Evolutionary conservation across 306 rosid species (phyloP), one percentile per base, ranked within the genome.

Genomic region (Glycine soja): DNA sequence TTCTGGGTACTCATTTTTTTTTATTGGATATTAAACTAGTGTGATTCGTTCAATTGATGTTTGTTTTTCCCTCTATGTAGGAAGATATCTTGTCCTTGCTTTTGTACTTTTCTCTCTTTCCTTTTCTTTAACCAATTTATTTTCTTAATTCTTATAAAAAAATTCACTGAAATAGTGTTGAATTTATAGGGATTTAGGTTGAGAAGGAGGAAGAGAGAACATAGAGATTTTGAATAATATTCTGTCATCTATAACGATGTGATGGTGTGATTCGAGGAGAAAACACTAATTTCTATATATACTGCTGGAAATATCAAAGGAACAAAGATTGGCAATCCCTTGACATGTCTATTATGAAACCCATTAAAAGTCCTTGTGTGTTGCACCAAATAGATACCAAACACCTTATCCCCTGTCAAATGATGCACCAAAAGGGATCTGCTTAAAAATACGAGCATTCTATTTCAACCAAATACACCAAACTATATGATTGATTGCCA

Each of bases 11-110:
- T 24, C 32, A 18, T 18, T 53, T 74, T 74, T 57, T 66, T 47
- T 4, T 59, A 36, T 36, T 82, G 59, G 74, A 19, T 40, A 59
- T 50, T 62, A 61, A 72, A 59, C 42, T 76, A 7, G 73, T 14
- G 7, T 57, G 43, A 16, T 68, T 69, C 1, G 48, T 9, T 75
- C 77, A 57, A 57, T 48, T 40, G 65, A 58, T 75, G 52, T 24
- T 1, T 40, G 18, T 18, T 13, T 45, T 14, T 2, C 59, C 56
- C 34, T 12, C 19, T 12, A 6, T 62, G 18, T 58, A 16, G 58
- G 83, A 71, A 61, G 50, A 71, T 51, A 18, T 80, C 46, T 16
- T 70, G 13, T 70, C n/a, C 45, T 61, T 53, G 74, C 67, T 80
- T 48, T 8, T 50, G 48, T 45, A 10, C 61, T 9, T 58, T 24